Percentiles rank a stretch among this genome's conserved stretches.
Evolutionary conservation across 441 rosid genomes (phyloP).

Genomic region (Eutrema salsugineum): DNA sequence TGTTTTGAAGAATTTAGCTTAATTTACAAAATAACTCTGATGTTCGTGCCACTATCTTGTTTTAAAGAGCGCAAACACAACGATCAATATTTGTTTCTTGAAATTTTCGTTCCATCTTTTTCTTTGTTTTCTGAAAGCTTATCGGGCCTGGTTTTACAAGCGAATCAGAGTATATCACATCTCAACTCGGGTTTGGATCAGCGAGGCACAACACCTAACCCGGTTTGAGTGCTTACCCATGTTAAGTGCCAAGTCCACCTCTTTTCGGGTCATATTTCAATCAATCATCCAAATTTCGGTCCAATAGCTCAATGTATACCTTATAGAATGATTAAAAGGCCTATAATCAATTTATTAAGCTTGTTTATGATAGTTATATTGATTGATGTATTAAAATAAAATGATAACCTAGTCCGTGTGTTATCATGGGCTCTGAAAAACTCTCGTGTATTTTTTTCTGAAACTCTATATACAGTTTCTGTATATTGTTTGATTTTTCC

Average conservation of each 20-base stretch:
- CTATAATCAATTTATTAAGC: background rate
- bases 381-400: too few relatives aligned
- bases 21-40: too few relatives aligned
- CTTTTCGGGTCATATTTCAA: background rate
- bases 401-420: too few relatives aligned
- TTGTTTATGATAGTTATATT: too few relatives aligned
- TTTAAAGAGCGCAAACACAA: too few relatives aligned
- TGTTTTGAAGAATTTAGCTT: too few relatives aligned
- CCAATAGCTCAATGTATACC: background rate
- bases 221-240: background rate
- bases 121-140: background rate
- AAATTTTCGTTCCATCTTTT: background rate
- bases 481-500: too few relatives aligned
- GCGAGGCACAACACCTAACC: background rate
- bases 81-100: background rate
- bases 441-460: too few relatives aligned
- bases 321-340: background rate
- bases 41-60: too few relatives aligned
- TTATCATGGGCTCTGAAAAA: too few relatives aligned
- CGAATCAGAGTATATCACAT: background rate
- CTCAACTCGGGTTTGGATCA: background rate
- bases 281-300: background rate
- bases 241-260: background rate
- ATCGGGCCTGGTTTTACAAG: background rate
- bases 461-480: too few relatives aligned